These are phyloP conservation scores for Penicillium salamii DNA, from an alignment of 495 filamentous ascomycete species.

Conservation along the genomic window DNA sequence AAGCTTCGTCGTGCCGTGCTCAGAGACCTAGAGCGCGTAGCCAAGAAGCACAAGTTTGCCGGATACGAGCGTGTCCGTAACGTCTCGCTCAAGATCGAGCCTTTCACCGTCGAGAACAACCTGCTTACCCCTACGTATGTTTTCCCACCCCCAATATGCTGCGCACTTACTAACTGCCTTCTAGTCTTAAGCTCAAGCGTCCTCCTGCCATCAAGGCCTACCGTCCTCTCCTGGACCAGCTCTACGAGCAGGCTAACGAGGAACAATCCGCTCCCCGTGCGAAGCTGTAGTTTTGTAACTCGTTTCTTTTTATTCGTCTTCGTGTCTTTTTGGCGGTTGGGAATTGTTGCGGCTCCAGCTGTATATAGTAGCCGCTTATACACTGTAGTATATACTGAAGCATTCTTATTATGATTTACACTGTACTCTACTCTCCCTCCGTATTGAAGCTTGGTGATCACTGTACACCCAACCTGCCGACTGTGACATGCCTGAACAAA, in stretches of 20 bases:
- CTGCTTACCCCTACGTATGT: constrained; percentile 95
- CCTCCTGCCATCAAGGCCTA: constrained; percentile 81
- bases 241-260: constrained; percentile 72
- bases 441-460: too few species aligned
- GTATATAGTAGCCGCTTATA: constrained; percentile 15
- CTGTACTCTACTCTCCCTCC: not conserved
- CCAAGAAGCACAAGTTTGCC: constrained; percentile 81
- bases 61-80: constrained; percentile 82
- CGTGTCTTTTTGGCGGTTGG: constrained; percentile 1
- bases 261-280: constrained; percentile 54
- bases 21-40: constrained; percentile 76
- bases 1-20: constrained; percentile 72
- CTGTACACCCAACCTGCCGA: too few species aligned
- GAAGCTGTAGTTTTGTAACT: constrained; percentile 33
- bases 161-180: constrained; percentile 30
- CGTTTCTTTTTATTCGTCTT: constrained; percentile 3
- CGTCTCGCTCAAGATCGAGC: constrained; percentile 74
- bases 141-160: not conserved
- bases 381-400: constrained; percentile 21
- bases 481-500: too few species aligned
- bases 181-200: constrained; percentile 84
- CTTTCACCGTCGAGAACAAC: constrained; percentile 93
- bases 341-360: constrained; percentile 1
- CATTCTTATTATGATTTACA: not conserved
- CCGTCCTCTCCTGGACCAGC: constrained; percentile 67